Evolutionary conservation across 371 early-diverging fungal genomes (phyloP), one percentile per base, ranked within the genome.

Genomic region (Thermomucor indicae-seudaticae): DNA sequence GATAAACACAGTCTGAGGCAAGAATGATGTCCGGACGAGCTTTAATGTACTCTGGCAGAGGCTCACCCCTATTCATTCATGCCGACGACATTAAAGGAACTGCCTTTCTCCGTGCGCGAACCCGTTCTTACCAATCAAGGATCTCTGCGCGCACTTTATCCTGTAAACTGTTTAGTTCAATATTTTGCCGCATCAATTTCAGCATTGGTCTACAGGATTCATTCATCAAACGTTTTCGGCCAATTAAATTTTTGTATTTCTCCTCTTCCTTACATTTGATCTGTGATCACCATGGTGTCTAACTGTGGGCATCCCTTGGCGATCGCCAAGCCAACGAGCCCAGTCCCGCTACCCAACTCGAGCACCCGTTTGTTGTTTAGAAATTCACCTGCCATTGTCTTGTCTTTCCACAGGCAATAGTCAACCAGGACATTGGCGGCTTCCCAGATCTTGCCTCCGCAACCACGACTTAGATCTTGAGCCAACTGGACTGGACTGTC

Each of bases 391-490:
- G 48, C 14, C 3, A 28, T 8, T 29, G 55, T 55, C 10, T 47
- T 4, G 23, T 67, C 43, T 34, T 67, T 68, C 72, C 72, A 68
- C 25, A 70, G 53, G 17, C 71, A 35, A 45, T 77, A 73, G 22
- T 71, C 59, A 29, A 70, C 49, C 62, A 72, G 63, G n/a, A 73
- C 58, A 60, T 61, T 43, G 2, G 74, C 72, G 4, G 68, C 70
- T 55, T 68, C 64, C 78, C 78, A 77, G 3, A 58, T 74, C 51
- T 63, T 66, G 14, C 78, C 78, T 19, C 78, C 78, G 39, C 78
- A 77, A 2, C 78, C 74, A 20, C 69, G 70, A 37, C 60, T 60
- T 8, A 69, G 25, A 37, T 77, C 78, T 58, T 77, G 66, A 1
- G 54, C 50, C 4, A 75, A 30, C 10, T 57, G 60, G 16, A 54